Conservation (phyloP, 768 basidiomycete species). For the Wakefieldia striispora region DNA sequence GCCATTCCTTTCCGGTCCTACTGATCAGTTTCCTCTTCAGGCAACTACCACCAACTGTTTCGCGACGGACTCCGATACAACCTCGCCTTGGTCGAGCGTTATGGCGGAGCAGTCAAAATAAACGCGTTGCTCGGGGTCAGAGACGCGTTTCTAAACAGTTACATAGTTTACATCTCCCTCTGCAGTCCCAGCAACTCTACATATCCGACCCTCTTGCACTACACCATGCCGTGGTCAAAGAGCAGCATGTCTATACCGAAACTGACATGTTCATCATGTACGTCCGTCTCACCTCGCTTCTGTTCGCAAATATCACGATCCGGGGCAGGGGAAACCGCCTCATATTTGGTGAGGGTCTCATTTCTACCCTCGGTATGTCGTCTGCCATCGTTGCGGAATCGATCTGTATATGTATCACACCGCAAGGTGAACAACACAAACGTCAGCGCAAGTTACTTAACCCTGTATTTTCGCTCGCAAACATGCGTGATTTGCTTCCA, state of each 20-base stretch:
- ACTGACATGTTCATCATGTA: slow-evolving; percentile 35
- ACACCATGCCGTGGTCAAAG: slow-evolving; percentile 38
- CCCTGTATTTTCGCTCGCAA: slow-evolving; percentile 31
- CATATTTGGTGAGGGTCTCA: slow-evolving; percentile 38
- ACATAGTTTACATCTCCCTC: neutral
- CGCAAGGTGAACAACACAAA: slow-evolving; percentile 28
- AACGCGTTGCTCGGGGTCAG: slow-evolving; percentile 36
- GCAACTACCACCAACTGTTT: slow-evolving; percentile 33
- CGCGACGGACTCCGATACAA: slow-evolving; percentile 34
- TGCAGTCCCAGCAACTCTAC: slow-evolving; percentile 31
- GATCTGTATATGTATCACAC: slow-evolving; percentile 2
- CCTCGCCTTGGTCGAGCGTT: slow-evolving; percentile 26
- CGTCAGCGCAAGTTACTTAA: slow-evolving; percentile 35
- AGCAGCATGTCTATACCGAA: slow-evolving; percentile 37
- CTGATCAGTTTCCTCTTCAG: slow-evolving; percentile 12
- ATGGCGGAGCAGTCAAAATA: slow-evolving; percentile 36
- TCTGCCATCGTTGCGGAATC: neutral
- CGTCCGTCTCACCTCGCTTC: neutral
- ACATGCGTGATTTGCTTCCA: slow-evolving; percentile 31
- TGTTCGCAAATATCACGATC: neutral
- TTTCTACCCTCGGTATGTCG: slow-evolving; percentile 35
- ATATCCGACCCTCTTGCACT: slow-evolving; percentile 39
- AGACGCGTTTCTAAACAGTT: neutral
- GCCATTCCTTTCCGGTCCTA: too few species aligned
- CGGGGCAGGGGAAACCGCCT: slow-evolving; percentile 24